Conservation (phyloP, 2,329 filamentous ascomycete genomes). For the Microdochium paspali region DNA sequence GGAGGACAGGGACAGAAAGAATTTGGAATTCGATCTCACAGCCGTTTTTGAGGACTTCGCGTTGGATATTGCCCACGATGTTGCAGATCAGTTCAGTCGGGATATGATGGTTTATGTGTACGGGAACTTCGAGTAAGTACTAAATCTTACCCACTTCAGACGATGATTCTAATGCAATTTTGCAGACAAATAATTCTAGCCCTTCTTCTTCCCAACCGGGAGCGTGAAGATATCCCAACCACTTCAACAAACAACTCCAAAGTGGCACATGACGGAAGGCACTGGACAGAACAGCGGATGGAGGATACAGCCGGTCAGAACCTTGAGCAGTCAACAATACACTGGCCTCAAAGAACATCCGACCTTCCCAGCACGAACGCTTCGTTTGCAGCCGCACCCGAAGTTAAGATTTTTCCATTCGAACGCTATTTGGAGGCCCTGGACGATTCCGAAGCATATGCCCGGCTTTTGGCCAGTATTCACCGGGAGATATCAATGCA, state of each 20-base stretch:
- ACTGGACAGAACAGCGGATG: not conserved
- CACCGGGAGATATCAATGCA: not conserved
- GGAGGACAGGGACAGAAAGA: not conserved
- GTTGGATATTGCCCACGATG: not conserved
- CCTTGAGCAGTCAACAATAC: not conserved
- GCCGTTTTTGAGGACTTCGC: not conserved
- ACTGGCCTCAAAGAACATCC: not conserved
- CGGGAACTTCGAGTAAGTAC: not conserved
- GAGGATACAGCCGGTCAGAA: not conserved
- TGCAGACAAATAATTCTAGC: too few relatives aligned
- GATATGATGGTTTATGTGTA: not conserved
- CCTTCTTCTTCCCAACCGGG: too few relatives aligned
- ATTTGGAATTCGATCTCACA: not conserved
- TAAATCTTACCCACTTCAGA: not conserved
- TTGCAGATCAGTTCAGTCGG: not conserved
- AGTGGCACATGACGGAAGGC: not conserved
- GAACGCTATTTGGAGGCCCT: not conserved
- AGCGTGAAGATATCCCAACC: not conserved
- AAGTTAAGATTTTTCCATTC: not conserved
- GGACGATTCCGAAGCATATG: not conserved
- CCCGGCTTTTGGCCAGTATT: not conserved
- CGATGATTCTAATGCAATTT: not conserved
- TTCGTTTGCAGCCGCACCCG: not conserved
- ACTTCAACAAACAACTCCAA: not conserved
- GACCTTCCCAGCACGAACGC: not conserved